Evolutionary conservation across 1,284 basidiomycete species (phyloP), one percentile per base, ranked within the genome.

Genomic region (Chiua sp.): DNA sequence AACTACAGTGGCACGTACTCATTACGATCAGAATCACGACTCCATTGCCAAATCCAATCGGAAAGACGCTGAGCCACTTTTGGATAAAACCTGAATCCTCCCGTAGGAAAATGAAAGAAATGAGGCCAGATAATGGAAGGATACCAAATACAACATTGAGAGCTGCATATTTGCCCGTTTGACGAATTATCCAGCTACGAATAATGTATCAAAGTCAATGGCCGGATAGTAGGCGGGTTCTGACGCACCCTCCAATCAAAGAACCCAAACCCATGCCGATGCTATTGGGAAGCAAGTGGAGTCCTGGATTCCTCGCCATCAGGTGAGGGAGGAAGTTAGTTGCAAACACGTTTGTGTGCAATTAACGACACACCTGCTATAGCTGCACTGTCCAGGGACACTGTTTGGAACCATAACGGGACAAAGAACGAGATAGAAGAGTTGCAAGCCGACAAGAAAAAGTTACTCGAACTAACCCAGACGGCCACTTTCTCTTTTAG

Each of bases 381-480:
- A 11, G 47, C 64, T 42, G 61, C 64, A 46, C 55, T 66, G 16
- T 61, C 51, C 53, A 64, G 47, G 10, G 57, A 35, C 3, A 68
- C 64, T 2, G 65, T 67, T 49, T 67, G 52, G 20, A 65, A 65
- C 64, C 64, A 65, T 46, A 67, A n/a, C 2, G 64, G 61, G 20
- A 68, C 39, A 32, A 64, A 68, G 39, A 64, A 65, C 47, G 55
- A 64, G 50, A 53, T 35, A 2, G 55, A 55, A 26, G 61, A 67
- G 52, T 68, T 67, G 64, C 61, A 66, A 49, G 59, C 10, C 12
- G 42, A 50, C 12, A 59, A 15, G n/a, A 68, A 55, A 18, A 47
- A 63, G 26, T 63, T 66, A 28, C 65, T 70, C 42, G 55, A 47
- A 46, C 55, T 23, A 22, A 67, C 63, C n/a, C 67, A 46, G 11